Percentiles rank a stretch among this genome's conserved stretches.
phyloP scores from a whole-genome alignment of 2,329 filamentous ascomycete genomes.

The Cercospora berteroae region DNA sequence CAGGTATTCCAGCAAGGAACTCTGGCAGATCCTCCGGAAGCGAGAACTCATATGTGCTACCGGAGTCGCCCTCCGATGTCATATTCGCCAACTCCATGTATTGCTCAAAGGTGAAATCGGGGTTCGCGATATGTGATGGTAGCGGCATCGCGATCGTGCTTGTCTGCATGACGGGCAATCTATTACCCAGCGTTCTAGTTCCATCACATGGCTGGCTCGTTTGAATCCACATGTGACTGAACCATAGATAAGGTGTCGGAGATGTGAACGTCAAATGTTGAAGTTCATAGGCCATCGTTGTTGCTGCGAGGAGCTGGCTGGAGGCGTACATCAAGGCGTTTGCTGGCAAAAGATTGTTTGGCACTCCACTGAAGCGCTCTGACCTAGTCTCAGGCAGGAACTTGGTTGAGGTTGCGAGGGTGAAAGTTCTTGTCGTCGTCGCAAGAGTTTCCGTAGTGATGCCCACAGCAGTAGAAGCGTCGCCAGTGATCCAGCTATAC shows the following conservation, averaged over 20 bases:
- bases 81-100: constrained; percentile 2
- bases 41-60: not conserved
- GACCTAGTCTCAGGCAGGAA: not conserved
- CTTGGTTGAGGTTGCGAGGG: not conserved
- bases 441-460: not conserved
- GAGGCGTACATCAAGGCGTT: constrained; percentile 9
- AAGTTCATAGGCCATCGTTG: constrained; percentile 4
- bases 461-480: not conserved
- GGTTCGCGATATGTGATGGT: not conserved
- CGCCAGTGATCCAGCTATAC: constrained; percentile 8
- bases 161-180: not conserved
- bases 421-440: not conserved
- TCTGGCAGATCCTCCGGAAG: constrained; percentile 6
- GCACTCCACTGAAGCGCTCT: not conserved
- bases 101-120: constrained; percentile 4
- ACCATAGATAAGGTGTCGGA: constrained; percentile 1
- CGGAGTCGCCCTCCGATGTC: not conserved
- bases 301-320: constrained; percentile 1
- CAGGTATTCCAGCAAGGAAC: constrained; percentile 5
- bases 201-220: constrained; percentile 2
- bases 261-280: constrained; percentile 6
- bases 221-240: constrained; percentile 2
- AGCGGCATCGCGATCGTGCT: constrained; percentile 8
- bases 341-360: not conserved
- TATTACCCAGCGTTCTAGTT: not conserved